Percentiles rank a stretch among this genome's conserved stretches.
Evolutionary conservation across 164 flowering plant species (phyloP).

Genomic region (Stephania japonica): DNA sequence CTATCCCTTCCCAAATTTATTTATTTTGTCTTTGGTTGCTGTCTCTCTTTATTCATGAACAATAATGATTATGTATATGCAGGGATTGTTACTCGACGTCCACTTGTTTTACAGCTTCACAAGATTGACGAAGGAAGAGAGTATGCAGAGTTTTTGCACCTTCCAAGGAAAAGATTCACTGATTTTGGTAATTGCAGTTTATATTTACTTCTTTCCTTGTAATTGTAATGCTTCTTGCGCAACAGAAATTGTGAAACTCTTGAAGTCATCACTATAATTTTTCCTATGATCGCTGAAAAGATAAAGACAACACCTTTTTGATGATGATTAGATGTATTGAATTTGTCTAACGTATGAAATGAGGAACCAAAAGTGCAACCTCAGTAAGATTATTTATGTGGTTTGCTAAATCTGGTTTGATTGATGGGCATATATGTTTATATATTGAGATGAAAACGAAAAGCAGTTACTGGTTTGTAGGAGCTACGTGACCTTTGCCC

Average conservation of each 20-base stretch:
- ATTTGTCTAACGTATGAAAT: too few species aligned
- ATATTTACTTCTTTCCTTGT: background rate
- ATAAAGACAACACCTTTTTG: too few species aligned
- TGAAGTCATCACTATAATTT: background rate
- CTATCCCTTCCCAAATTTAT: background rate
- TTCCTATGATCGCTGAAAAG: background rate
- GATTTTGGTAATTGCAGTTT: conserved; percentile 55
- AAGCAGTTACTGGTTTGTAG: background rate
- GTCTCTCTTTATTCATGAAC: background rate
- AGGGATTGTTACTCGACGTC: conserved; percentile 93
- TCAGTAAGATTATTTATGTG: background rate
- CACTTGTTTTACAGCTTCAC: conserved; percentile 88
- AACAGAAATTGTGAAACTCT: background rate
- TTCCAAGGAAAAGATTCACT: conserved; percentile 66
- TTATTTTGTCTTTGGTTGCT: background rate
- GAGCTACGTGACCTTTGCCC: background rate
- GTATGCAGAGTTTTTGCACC: conserved; percentile 90
- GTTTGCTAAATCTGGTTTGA: background rate
- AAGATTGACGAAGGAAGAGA: conserved; percentile 79
- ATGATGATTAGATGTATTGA: too few species aligned
- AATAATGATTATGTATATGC: conserved; percentile 13
- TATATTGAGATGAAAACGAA: background rate
- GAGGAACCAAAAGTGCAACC: background rate
- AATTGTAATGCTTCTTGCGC: background rate
- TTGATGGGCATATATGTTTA: background rate